Percentiles rank a stretch among this genome's conserved stretches.
These are phyloP conservation scores for Alternaria viburni DNA, from an alignment of 2,329 filamentous ascomycete genomes.

Conservation along the genomic window DNA sequence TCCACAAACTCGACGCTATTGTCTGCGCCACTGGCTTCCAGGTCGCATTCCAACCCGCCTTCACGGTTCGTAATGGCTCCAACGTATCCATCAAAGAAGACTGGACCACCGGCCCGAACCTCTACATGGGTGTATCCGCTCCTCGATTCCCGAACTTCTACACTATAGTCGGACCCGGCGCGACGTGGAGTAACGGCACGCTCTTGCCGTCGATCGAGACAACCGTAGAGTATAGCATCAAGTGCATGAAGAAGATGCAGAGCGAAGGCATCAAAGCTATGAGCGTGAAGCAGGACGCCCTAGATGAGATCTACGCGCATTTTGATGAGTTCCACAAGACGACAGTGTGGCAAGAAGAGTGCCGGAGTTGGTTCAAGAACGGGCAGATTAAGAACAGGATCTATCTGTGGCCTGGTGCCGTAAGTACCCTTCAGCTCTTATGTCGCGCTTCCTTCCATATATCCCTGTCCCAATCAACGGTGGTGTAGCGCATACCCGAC, in stretches of 20 bases:
- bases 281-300: conserved; percentile 38
- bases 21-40: conserved; percentile 45
- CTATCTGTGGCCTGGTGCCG: conserved; percentile 42
- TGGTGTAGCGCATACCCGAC: background rate
- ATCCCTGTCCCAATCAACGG: background rate
- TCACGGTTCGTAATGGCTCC: conserved; percentile 50
- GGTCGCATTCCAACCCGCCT: conserved; percentile 52
- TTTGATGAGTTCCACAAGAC: conserved; percentile 40
- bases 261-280: conserved; percentile 41
- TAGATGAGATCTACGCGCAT: conserved; percentile 40
- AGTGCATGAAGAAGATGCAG: conserved; percentile 45
- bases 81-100: conserved; percentile 47
- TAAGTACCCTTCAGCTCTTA: conserved; percentile 22
- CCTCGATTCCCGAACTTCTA: conserved; percentile 56
- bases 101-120: conserved; percentile 50
- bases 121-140: conserved; percentile 52
- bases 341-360: conserved; percentile 44
- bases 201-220: conserved; percentile 55
- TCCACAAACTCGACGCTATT: conserved; percentile 41
- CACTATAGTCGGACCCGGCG: conserved; percentile 51
- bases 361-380: conserved; percentile 46
- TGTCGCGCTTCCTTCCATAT: background rate
- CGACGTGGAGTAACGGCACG: conserved; percentile 55
- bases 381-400: conserved; percentile 42
- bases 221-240: conserved; percentile 43